phyloP scores from a whole-genome alignment of 495 filamentous ascomycete species.

The Aspergillus sclerotioniger region DNA sequence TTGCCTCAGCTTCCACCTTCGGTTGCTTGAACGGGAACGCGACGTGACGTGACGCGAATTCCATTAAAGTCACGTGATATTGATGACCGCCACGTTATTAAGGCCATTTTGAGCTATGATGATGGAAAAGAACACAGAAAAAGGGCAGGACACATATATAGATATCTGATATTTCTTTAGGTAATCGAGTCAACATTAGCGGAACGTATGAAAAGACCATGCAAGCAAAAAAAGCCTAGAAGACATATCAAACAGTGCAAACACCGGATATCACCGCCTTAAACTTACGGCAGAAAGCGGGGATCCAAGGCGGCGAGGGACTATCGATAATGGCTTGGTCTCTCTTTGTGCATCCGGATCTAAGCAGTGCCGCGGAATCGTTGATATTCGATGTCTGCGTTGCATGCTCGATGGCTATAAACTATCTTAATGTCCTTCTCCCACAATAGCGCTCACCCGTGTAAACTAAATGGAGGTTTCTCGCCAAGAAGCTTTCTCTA shows the following conservation, averaged over 20 bases:
- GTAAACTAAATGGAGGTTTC: constrained; percentile 33
- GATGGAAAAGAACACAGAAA: too few species aligned
- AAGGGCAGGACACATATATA: too few species aligned
- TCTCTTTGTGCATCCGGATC: neutral
- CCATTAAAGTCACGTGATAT: constrained; percentile 31
- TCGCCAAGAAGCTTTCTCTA: constrained; percentile 41
- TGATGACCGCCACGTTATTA: neutral
- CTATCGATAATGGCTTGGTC: neutral
- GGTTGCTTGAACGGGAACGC: constrained; percentile 14
- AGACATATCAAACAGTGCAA: constrained; percentile 1
- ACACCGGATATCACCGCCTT: constrained; percentile 20
- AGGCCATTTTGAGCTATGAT: neutral
- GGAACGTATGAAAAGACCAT: neutral
- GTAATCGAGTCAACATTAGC: too few species aligned
- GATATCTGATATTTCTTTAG: too few species aligned
- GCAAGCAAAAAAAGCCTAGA: neutral
- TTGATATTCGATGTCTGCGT: neutral
- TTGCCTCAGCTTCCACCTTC: constrained; percentile 9
- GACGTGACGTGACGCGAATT: constrained; percentile 42
- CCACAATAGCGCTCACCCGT: neutral
- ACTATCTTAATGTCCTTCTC: neutral
- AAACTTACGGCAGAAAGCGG: constrained; percentile 20
- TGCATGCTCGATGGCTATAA: neutral
- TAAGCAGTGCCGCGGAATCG: neutral
- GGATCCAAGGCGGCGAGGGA: constrained; percentile 19